phyloP scores from a whole-genome alignment of 2,329 filamentous ascomycete species.

The Fusarium continuum region DNA sequence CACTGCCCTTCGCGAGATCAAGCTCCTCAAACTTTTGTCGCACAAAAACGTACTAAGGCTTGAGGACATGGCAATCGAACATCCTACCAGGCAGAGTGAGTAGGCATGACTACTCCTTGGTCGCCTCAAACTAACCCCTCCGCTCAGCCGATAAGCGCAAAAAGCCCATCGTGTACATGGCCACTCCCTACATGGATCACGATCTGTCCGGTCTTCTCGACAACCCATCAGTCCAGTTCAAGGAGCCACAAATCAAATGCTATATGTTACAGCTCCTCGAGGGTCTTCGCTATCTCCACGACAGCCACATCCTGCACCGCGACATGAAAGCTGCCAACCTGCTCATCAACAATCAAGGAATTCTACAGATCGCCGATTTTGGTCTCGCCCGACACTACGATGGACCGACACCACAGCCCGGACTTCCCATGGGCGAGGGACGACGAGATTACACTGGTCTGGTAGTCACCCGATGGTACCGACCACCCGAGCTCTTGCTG shows the following conservation, averaged over 20 bases:
- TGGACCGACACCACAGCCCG: constrained; percentile 78
- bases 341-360: constrained; percentile 91
- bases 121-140: constrained; percentile 11
- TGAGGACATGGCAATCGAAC: constrained; percentile 96
- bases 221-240: constrained; percentile 89
- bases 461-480: constrained; percentile 96
- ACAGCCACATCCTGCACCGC: constrained; percentile 87
- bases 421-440: constrained; percentile 83
- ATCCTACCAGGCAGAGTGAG: constrained; percentile 68
- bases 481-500: constrained; percentile 90
- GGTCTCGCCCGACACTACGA: constrained; percentile 94
- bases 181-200: constrained; percentile 98
- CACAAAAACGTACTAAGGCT: constrained; percentile 88
- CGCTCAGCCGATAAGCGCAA: constrained; percentile 77
- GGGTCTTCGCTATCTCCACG: constrained; percentile 89
- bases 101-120: constrained; percentile 1
- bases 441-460: constrained; percentile 93
- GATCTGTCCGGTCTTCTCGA: constrained; percentile 97
- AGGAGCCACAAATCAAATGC: constrained; percentile 93
- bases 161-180: constrained; percentile 95
- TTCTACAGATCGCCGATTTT: constrained; percentile 97
- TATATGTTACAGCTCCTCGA: constrained; percentile 95
- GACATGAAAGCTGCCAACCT: constrained; percentile 99
- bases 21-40: constrained; percentile 93
- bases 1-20: constrained; percentile 95